Base-by-base conservation (phyloP, 2,329 filamentous ascomycete genomes). In the Ambrosiella cleistominuta region DNA sequence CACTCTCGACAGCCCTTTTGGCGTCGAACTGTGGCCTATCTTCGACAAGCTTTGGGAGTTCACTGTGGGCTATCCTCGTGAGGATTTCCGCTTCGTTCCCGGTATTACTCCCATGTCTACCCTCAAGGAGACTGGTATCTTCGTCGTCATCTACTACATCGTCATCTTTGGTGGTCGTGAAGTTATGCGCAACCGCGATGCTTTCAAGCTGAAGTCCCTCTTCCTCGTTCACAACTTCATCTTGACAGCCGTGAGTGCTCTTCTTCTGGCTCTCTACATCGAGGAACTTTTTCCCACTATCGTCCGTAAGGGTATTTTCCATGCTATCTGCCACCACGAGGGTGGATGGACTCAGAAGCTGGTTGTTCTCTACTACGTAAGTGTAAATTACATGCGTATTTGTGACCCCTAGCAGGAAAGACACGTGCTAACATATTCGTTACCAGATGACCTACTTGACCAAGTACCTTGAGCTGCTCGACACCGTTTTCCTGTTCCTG, bases 191-290 rank as follows among this genome's bases (percentile, higher is more conserved):
- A 84, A 86, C 67, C 81, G 88, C 63, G 78, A 84, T 68, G 78
- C 91, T 19, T 85, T 93, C 75, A 87, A 94, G 78, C 80, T 97
- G 68, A 93, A 88, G 76, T 75, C 47, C 13, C 75, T 93, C 60
- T 97, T 97, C 78, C 86, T 95, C 74, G 79, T 96, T 68, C 91
- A 98, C 81, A 98, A 98, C 79, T 85, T 97, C 67, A 83, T 90
- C 75, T 76, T 98, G 68, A 97, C 91, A 53, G 74, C 80, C 64
- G 88, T 96, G 75, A 95, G 88, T 70, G 85, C 74, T 61, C 76
- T 81, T 56, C 79, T 98, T 56, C 72, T 98, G 67, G 83, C 76
- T 58, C 82, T 98, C 65, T 97, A 94, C 70, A 74, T 89, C 65
- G 93, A 97, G 77, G 87, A 97, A 75, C 75, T 98, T 62, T 75